Conservation (phyloP, 352 stramenopile species). For the Aphanomyces cochlioides region DNA sequence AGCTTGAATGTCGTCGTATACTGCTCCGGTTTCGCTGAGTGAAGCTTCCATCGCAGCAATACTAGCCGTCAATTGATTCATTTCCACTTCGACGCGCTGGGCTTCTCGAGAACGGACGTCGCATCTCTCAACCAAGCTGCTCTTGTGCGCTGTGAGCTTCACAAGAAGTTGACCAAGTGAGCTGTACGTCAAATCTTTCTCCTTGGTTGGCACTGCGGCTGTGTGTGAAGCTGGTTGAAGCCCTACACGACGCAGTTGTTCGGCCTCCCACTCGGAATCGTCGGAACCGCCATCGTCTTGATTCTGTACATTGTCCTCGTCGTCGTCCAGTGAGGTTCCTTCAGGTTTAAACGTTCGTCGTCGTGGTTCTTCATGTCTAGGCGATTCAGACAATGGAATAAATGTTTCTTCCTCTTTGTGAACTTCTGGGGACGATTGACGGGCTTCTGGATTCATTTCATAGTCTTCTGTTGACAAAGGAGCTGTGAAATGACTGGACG, state of each 20-base stretch:
- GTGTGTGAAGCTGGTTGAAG: not conserved
- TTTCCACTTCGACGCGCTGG: constrained; percentile 7
- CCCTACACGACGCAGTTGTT: constrained; percentile 24
- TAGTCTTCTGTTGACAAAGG: not conserved
- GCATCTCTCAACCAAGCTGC: not conserved
- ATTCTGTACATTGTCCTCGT: not conserved
- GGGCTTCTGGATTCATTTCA: not conserved
- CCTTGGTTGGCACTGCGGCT: not conserved
- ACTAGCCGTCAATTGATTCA: not conserved
- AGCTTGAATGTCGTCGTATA: constrained; percentile 13
- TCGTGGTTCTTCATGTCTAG: not conserved
- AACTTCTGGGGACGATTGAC: not conserved
- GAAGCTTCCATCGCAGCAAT: constrained; percentile 1
- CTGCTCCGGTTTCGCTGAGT: not conserved
- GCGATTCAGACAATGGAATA: constrained; percentile 9
- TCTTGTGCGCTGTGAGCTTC: not conserved
- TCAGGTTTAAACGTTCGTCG: not conserved
- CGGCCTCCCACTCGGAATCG: constrained; percentile 16
- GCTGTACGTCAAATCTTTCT: constrained; percentile 11
- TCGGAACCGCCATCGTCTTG: not conserved
- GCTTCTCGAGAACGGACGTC: constrained; percentile 13
- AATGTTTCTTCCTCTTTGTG: constrained; percentile 12
- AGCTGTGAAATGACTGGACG: not conserved
- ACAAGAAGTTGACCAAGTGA: constrained; percentile 11
- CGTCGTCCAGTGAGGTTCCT: not conserved